phyloP scores from a whole-genome alignment of 345 rosid species.

The Bretschneidera sinensis region DNA sequence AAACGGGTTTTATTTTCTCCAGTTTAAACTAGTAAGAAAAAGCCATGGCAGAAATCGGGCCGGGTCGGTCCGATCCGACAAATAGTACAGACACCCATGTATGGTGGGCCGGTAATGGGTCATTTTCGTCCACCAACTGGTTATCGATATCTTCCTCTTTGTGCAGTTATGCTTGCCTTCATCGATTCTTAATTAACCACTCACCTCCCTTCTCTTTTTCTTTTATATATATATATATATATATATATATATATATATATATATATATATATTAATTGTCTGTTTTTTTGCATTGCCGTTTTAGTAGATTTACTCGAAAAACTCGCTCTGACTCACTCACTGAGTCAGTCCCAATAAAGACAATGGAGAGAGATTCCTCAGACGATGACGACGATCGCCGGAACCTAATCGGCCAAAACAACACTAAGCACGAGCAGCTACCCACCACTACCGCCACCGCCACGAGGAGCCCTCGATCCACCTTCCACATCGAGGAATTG shows the following conservation, averaged over 20 bases:
- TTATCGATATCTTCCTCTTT: not conserved
- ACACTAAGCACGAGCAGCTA: constrained; percentile 38
- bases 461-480: constrained; percentile 27
- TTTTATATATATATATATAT: no score
- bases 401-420: constrained; percentile 53
- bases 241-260: no score
- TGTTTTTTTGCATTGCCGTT: not conserved
- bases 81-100: not conserved
- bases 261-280: no score
- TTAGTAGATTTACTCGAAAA: no score
- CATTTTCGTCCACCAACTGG: constrained; percentile 31
- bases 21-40: no score
- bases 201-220: not conserved
- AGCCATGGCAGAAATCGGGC: not conserved
- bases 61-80: not conserved
- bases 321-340: not conserved
- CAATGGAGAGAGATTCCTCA: constrained; percentile 58
- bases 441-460: constrained; percentile 12
- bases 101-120: constrained; percentile 14
- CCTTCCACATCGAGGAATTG: constrained; percentile 49
- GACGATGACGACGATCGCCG: constrained; percentile 75
- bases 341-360: not conserved
- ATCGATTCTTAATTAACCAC: not conserved
- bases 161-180: no score
- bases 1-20: no score